Conservation (phyloP, 2,329 filamentous ascomycete species). For the Penicillium sclerotigenum region DNA sequence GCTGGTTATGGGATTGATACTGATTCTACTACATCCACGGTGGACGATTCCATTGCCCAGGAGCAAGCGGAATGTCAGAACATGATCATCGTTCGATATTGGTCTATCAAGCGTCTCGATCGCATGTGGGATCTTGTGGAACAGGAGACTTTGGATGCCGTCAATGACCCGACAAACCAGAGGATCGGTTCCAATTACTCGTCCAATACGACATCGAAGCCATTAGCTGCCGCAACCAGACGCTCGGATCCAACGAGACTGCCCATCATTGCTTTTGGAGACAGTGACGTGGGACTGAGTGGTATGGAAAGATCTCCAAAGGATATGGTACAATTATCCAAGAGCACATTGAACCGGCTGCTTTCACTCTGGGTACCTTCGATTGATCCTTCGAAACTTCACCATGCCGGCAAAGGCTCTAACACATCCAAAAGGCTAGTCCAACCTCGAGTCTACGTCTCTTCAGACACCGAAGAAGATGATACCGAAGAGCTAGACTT, state of each 20-base stretch:
- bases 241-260: constrained; percentile 25
- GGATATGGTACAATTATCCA: constrained; percentile 40
- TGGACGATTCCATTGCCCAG: constrained; percentile 36
- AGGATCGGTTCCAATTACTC: constrained; percentile 19
- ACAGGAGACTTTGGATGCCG: constrained; percentile 33
- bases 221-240: constrained; percentile 14
- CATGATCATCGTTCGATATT: constrained; percentile 45
- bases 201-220: constrained; percentile 13
- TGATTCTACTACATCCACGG: constrained; percentile 6
- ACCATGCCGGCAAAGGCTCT: constrained; percentile 3
- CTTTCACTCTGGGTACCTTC: constrained; percentile 24
- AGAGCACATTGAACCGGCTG: constrained; percentile 34
- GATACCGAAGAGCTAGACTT: constrained; percentile 17
- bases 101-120: constrained; percentile 39
- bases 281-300: constrained; percentile 33
- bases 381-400: constrained; percentile 24
- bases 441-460: constrained; percentile 18
- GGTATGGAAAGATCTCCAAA: constrained; percentile 36
- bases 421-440: background rate
- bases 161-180: constrained; percentile 19
- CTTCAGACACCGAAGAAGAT: constrained; percentile 23
- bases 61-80: constrained; percentile 44
- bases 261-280: constrained; percentile 32
- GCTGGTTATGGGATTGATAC: constrained; percentile 15
- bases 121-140: constrained; percentile 37